phyloP scores from a whole-genome alignment of 208 protist species.

The Trypanosoma boissoni region DNA sequence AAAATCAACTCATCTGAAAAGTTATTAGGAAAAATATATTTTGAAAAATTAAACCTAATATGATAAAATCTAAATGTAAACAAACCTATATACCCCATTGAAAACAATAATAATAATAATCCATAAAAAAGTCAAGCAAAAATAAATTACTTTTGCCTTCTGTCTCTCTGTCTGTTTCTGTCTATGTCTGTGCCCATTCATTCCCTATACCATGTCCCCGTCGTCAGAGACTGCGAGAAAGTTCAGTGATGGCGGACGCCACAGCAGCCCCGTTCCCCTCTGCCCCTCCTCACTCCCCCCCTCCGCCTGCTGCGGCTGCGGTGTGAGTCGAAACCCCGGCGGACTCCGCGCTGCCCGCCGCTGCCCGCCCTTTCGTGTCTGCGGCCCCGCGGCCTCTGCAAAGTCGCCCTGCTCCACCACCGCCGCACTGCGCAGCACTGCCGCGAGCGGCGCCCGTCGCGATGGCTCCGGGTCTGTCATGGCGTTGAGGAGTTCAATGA shows the following conservation, averaged over 20 bases:
- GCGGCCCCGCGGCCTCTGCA: neutral
- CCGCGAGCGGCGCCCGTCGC: constrained; percentile 24
- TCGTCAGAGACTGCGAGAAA: constrained; percentile 16
- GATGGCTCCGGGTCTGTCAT: constrained; percentile 28
- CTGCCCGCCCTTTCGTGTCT: too few species aligned
- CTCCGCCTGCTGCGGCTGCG: neutral
- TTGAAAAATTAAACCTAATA: neutral
- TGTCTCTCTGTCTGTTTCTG: neutral
- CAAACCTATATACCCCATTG: neutral
- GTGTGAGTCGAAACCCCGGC: too few species aligned
- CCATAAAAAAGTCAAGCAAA: neutral
- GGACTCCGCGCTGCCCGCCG: too few species aligned
- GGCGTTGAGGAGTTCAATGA: constrained; percentile 36
- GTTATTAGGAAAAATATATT: neutral
- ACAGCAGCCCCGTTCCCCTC: constrained; percentile 11
- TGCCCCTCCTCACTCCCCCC: neutral
- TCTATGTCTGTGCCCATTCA: neutral
- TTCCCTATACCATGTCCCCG: too few species aligned
- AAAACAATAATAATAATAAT: neutral
- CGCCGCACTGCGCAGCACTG: constrained; percentile 26
- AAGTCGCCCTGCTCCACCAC: constrained; percentile 32
- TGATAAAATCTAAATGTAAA: neutral
- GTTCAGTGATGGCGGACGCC: constrained; percentile 33
- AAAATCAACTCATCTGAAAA: neutral
- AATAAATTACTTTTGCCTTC: neutral